Evolutionary conservation across 2,329 filamentous ascomycete species (phyloP).

Genomic region (Triangularia setosa): DNA sequence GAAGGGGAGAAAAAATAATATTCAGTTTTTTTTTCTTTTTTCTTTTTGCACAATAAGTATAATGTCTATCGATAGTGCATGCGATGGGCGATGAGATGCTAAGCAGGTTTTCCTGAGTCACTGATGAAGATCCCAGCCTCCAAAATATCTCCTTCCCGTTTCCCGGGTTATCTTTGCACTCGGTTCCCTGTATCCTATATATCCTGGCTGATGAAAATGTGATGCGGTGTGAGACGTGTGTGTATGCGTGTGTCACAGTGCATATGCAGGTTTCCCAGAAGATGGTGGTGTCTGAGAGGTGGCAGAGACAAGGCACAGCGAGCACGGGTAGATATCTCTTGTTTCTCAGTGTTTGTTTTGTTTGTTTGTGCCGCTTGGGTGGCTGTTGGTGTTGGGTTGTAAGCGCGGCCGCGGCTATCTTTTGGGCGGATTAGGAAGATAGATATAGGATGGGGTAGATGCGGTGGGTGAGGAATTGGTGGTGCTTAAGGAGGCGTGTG

Average conservation of each 20-base stretch:
- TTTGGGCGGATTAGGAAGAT: neutral
- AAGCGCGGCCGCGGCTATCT: neutral
- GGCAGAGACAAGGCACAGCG: neutral
- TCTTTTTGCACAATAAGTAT: constrained; percentile 6
- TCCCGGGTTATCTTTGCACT: too few relatives aligned
- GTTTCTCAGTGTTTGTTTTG: too few relatives aligned
- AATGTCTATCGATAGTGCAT: too few relatives aligned
- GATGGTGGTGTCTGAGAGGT: neutral
- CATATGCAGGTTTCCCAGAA: neutral
- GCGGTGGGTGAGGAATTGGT: neutral
- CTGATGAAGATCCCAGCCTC: too few relatives aligned
- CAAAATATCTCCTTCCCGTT: too few relatives aligned
- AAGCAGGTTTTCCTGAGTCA: too few relatives aligned
- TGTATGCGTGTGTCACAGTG: neutral
- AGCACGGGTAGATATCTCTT: neutral
- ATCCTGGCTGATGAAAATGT: neutral
- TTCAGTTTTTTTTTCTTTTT: constrained; percentile 2
- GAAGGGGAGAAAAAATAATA: neutral
- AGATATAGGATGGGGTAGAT: neutral
- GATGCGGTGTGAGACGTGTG: neutral
- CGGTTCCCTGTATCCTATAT: too few relatives aligned
- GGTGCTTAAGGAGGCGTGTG: neutral
- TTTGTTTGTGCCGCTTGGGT: neutral
- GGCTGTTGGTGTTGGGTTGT: neutral
- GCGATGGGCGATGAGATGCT: too few relatives aligned